A percentile compares a stretch with the other conserved stretches of the same genome.
phyloP scores from a whole-genome alignment of 2,329 filamentous ascomycete species.

The Alternaria sp. region DNA sequence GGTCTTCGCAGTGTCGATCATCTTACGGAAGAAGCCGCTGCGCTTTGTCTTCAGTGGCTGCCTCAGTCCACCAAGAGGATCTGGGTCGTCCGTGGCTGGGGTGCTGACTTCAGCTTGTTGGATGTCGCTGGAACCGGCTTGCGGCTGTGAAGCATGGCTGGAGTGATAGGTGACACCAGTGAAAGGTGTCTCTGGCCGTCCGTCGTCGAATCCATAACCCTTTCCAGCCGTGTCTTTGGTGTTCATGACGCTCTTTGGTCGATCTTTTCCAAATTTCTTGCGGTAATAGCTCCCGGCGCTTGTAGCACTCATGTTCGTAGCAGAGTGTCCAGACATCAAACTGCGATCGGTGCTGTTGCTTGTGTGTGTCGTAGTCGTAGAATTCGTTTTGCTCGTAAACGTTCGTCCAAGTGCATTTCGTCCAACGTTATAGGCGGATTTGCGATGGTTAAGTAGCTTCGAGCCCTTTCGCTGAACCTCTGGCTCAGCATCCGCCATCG shows the following conservation, averaged over 20 bases:
- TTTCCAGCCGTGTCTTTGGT: constrained; percentile 55
- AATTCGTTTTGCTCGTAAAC: constrained; percentile 87
- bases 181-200: constrained; percentile 64
- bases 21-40: constrained; percentile 93
- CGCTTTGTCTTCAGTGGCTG: constrained; percentile 76
- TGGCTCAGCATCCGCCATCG: constrained; percentile 42
- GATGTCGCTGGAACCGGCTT: constrained; percentile 60
- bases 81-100: constrained; percentile 67
- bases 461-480: constrained; percentile 44
- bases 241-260: constrained; percentile 72
- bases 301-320: constrained; percentile 89
- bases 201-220: constrained; percentile 49
- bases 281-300: constrained; percentile 93
- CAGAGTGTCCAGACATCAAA: constrained; percentile 92
- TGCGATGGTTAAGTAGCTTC: constrained; percentile 65
- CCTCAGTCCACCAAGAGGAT: constrained; percentile 78
- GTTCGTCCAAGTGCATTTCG: constrained; percentile 76
- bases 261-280: constrained; percentile 65
- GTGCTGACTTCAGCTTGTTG: constrained; percentile 61
- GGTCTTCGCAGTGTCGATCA: constrained; percentile 92
- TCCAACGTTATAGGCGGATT: constrained; percentile 81
- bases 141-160: constrained; percentile 72
- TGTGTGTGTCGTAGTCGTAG: constrained; percentile 68
- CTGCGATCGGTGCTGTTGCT: constrained; percentile 81
- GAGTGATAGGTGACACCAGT: constrained; percentile 91